Percentiles rank a stretch among this genome's conserved stretches.
Conservation (phyloP, 495 filamentous ascomycete genomes). For the Penicillium desertorum region DNA sequence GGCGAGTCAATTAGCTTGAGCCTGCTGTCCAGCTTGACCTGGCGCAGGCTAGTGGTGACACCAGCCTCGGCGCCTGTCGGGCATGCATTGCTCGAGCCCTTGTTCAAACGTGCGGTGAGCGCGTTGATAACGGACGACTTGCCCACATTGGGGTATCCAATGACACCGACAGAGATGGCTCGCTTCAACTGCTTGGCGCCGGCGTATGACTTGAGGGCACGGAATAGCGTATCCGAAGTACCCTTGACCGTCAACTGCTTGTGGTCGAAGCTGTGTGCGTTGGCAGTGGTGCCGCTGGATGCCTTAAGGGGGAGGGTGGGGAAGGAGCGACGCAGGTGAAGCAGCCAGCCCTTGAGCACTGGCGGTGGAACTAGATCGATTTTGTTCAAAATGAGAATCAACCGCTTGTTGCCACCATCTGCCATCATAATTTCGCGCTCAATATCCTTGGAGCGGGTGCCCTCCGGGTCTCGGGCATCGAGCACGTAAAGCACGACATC, state of each 20-base stretch:
- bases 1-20: slow-evolving; percentile 93
- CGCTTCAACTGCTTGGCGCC: slow-evolving; percentile 80
- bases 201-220: slow-evolving; percentile 88
- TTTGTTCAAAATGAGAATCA: slow-evolving; percentile 96
- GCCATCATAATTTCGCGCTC: slow-evolving; percentile 87
- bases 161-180: slow-evolving; percentile 86
- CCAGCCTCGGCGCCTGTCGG: slow-evolving; percentile 91
- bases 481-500: slow-evolving; percentile 95
- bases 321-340: slow-evolving; percentile 84
- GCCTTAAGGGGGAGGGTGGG: slow-evolving; percentile 90
- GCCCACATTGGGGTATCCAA: slow-evolving; percentile 96
- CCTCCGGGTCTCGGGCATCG: slow-evolving; percentile 89
- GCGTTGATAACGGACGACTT: slow-evolving; percentile 98
- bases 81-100: slow-evolving; percentile 65
- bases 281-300: slow-evolving; percentile 74
- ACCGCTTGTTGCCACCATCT: slow-evolving; percentile 75
- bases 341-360: slow-evolving; percentile 80
- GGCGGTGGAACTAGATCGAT: slow-evolving; percentile 85
- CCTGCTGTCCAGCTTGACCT: slow-evolving; percentile 93
- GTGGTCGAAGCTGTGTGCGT: slow-evolving; percentile 91
- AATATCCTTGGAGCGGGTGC: slow-evolving; percentile 85
- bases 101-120: slow-evolving; percentile 76
- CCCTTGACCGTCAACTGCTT: slow-evolving; percentile 82
- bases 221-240: slow-evolving; percentile 85
- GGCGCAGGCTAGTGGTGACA: slow-evolving; percentile 82